Evolutionary conservation across 1,139 yeast species (phyloP).

Genomic region (Pichia sp.): DNA sequence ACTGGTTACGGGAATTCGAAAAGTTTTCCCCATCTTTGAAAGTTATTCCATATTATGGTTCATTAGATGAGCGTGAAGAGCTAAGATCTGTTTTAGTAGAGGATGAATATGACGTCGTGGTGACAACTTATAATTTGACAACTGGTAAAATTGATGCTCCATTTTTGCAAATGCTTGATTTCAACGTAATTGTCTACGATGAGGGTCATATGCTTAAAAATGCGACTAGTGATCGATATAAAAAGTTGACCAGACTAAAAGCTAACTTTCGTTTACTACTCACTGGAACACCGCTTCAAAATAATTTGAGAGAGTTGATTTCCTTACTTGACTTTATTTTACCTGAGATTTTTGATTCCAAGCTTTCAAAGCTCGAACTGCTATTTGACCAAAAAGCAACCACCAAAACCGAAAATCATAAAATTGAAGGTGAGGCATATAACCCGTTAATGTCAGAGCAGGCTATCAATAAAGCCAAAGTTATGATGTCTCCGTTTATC

Average conservation of each 20-base stretch:
- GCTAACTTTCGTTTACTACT: constrained; percentile 79
- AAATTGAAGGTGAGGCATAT: constrained; percentile 38
- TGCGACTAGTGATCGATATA: constrained; percentile 81
- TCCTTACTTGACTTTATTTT: constrained; percentile 86
- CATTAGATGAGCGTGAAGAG: constrained; percentile 78
- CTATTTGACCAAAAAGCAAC: constrained; percentile 81
- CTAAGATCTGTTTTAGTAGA: constrained; percentile 63
- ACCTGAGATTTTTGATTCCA: constrained; percentile 76
- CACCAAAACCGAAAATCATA: constrained; percentile 39
- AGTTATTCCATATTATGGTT: constrained; percentile 92
- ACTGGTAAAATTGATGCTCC: constrained; percentile 75
- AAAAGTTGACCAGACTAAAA: constrained; percentile 73
- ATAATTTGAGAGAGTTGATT: constrained; percentile 83
- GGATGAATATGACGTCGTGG: constrained; percentile 77
- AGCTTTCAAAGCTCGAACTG: constrained; percentile 74
- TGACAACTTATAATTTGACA: constrained; percentile 90
- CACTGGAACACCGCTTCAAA: constrained; percentile 97
- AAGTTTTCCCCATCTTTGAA: constrained; percentile 78
- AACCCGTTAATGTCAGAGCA: constrained; percentile 85
- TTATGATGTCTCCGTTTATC: constrained; percentile 98
- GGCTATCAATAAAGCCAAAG: constrained; percentile 87
- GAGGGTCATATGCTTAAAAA: constrained; percentile 97
- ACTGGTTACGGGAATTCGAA: constrained; percentile 92
- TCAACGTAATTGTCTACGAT: constrained; percentile 88
- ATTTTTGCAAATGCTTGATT: constrained; percentile 66